Conservation (phyloP, 352 stramenopile genomes). For the Pythium monospermum region DNA sequence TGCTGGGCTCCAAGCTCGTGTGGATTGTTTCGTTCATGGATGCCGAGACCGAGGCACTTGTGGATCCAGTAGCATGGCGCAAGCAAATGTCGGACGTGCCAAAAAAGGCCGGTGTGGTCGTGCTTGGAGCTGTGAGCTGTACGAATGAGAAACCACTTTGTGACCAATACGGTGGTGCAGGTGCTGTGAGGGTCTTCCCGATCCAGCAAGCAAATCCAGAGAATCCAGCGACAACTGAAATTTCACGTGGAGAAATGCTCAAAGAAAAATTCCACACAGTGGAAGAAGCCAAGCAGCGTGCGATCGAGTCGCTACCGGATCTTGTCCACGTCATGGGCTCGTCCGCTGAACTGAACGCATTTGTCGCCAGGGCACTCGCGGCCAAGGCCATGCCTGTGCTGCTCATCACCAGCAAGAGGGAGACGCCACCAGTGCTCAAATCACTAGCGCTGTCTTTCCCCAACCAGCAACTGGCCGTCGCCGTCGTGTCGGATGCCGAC, state of each 20-base stretch:
- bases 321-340: conserved; percentile 38
- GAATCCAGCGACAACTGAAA: conserved; percentile 1
- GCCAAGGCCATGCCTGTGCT: conserved; percentile 47
- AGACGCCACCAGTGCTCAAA: conserved; percentile 50
- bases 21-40: conserved; percentile 69
- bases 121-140: conserved; percentile 49
- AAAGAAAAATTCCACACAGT: conserved; percentile 37
- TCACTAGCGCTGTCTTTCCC: conserved; percentile 57
- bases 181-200: conserved; percentile 45
- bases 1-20: conserved; percentile 42
- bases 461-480: conserved; percentile 44
- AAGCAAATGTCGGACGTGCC: conserved; percentile 44
- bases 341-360: conserved; percentile 47
- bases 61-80: conserved; percentile 38
- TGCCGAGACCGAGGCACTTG: conserved; percentile 23
- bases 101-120: conserved; percentile 59
- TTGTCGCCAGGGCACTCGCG: conserved; percentile 35
- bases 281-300: conserved; percentile 37
- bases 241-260: conserved; percentile 37
- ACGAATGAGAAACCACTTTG: conserved; percentile 38
- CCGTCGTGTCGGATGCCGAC: conserved; percentile 47
- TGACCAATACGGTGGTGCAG: conserved; percentile 41
- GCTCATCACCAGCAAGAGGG: conserved; percentile 52
- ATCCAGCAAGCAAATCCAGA: no score
- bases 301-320: conserved; percentile 50